Percentiles rank a stretch among this genome's conserved stretches.
Conservation (phyloP, 768 basidiomycete species). For the Naganishia vaughanmartiniae region DNA sequence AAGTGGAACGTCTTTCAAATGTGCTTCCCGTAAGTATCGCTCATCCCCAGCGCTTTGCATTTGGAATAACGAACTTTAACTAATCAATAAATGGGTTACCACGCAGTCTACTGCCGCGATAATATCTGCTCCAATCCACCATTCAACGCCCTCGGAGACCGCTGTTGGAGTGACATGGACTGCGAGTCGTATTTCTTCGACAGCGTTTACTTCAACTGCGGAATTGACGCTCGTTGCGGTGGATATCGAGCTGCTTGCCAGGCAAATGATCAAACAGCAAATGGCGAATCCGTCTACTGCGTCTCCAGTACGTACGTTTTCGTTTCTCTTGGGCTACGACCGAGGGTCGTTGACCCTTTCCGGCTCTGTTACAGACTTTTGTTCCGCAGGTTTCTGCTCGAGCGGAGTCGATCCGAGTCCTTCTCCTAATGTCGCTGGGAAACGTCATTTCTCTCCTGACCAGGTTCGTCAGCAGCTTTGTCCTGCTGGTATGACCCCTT, state of each 20-base stretch:
- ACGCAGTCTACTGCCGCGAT: neutral
- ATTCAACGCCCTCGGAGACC: neutral
- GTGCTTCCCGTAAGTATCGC: neutral
- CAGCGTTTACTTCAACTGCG: neutral
- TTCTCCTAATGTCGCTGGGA: neutral
- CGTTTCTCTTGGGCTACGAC: neutral
- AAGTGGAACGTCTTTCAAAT: neutral
- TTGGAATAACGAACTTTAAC: too few species aligned
- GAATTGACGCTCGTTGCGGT: neutral
- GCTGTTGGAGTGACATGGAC: neutral
- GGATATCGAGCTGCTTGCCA: neutral
- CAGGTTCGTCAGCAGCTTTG: conserved; percentile 5
- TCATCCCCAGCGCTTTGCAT: neutral
- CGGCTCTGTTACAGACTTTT: neutral
- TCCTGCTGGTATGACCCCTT: neutral
- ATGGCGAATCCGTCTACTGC: conserved; percentile 8
- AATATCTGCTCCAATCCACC: neutral
- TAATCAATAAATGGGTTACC: neutral
- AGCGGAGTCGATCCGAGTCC: neutral
- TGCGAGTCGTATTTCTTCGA: neutral
- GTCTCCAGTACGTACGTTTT: neutral
- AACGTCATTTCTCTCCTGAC: neutral
- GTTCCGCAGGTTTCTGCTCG: neutral
- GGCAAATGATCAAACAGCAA: neutral
- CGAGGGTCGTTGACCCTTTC: neutral